Evolutionary conservation across 148 eudicot species (phyloP).

Genomic region (Oxyria digyna): DNA sequence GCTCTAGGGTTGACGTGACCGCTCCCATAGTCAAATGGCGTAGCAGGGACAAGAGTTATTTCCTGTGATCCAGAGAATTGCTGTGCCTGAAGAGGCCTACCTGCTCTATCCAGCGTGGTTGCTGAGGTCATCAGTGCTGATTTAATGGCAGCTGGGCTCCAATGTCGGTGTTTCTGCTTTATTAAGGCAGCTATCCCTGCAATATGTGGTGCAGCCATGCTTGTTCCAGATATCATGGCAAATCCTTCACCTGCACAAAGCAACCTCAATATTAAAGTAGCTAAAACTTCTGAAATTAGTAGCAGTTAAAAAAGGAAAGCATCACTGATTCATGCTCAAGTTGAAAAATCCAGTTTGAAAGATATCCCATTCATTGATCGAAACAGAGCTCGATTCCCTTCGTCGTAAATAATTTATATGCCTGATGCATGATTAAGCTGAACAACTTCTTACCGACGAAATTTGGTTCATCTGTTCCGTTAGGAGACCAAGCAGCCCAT

Average conservation of each 20-base stretch:
- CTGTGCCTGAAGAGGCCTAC: conserved; percentile 77
- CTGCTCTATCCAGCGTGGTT: conserved; percentile 52
- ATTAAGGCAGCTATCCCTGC: conserved; percentile 95
- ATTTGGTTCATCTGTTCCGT: conserved; percentile 92
- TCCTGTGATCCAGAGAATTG: conserved; percentile 71
- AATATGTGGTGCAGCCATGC: conserved; percentile 99
- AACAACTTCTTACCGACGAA: conserved; percentile 41
- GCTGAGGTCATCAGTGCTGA: conserved; percentile 97
- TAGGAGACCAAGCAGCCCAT: conserved; percentile 96
- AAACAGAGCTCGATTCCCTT: no score
- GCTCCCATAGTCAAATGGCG: conserved; percentile 96
- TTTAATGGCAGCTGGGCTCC: conserved; percentile 99
- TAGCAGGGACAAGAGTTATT: conserved; percentile 51
- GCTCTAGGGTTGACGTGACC: conserved; percentile 91
- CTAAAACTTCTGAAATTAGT: no score
- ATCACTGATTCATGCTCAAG: neutral
- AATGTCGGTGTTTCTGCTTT: conserved; percentile 85
- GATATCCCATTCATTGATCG: no score
- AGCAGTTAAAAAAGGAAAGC: neutral
- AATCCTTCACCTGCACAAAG: conserved; percentile 73
- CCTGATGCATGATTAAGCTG: neutral
- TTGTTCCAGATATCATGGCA: conserved; percentile 96
- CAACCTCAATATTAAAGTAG: neutral
- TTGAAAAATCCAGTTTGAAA: no score
- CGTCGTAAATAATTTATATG: neutral